Evolutionary conservation across 371 early-diverging fungal species (phyloP).

Genomic region (Cokeromyces recurvatus): DNA sequence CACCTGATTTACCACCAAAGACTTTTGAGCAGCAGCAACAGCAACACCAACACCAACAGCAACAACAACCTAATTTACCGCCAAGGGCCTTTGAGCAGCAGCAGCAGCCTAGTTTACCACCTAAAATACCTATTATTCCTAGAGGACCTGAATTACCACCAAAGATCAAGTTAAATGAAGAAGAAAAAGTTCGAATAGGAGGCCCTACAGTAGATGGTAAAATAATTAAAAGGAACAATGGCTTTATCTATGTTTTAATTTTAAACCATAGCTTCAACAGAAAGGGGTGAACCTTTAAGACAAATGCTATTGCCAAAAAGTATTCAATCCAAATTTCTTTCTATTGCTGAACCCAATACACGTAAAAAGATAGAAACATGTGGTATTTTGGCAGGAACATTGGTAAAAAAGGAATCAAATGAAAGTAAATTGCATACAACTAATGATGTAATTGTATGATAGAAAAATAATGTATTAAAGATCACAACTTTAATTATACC

Average conservation of each 20-base stretch:
- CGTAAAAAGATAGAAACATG: conserved; percentile 84
- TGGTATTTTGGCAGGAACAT: conserved; percentile 78
- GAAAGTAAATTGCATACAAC: no score
- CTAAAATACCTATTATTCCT: conserved; percentile 20
- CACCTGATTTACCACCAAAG: conserved; percentile 21
- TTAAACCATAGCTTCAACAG: conserved; percentile 34
- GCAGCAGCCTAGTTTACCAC: conserved; percentile 26
- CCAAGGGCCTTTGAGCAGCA: no score
- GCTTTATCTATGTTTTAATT: no score
- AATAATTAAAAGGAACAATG: not conserved
- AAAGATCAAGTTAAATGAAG: conserved; percentile 15
- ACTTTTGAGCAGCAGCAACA: no score
- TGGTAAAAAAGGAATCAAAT: no score
- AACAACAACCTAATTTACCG: no score
- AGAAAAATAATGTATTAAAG: conserved; percentile 63
- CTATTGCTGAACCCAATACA: conserved; percentile 77
- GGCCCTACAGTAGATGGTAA: conserved; percentile 15
- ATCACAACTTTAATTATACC: conserved; percentile 85
- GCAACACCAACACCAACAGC: no score
- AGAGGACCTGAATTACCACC: conserved; percentile 24
- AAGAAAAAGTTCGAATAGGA: not conserved
- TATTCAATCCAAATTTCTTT: conserved; percentile 62
- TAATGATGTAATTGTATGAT: no score
- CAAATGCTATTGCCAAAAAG: conserved; percentile 60
- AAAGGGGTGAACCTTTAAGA: conserved; percentile 65